These are phyloP conservation scores for Rhypophila decipiens DNA, from an alignment of 495 filamentous ascomycete species.

Conservation along the genomic window DNA sequence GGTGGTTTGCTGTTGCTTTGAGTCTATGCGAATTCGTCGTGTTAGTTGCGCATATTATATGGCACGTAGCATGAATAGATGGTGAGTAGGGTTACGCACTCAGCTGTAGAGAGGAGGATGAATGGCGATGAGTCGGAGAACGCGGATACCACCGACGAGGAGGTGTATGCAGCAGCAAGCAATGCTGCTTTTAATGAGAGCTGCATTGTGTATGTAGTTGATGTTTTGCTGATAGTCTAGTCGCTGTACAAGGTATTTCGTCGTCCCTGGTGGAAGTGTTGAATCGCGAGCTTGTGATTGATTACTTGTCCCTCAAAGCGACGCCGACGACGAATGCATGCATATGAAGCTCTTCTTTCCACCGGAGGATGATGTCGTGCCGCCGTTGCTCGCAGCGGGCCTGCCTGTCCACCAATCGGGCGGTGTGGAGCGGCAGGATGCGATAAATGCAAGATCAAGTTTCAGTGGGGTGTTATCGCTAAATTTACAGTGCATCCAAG, in stretches of 20 bases:
- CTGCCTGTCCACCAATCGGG: neutral
- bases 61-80: neutral
- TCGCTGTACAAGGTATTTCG: too few relatives aligned
- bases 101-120: constrained; percentile 70
- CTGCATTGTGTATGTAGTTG: too few relatives aligned
- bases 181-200: constrained; percentile 53
- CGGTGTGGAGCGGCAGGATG: neutral
- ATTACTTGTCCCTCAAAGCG: too few relatives aligned
- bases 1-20: neutral
- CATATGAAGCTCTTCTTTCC: too few relatives aligned
- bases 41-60: too few relatives aligned
- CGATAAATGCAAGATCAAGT: neutral
- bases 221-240: too few relatives aligned
- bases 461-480: constrained; percentile 1
- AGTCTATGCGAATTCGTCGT: too few relatives aligned
- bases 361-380: too few relatives aligned
- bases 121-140: constrained; percentile 85
- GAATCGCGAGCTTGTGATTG: too few relatives aligned
- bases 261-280: too few relatives aligned
- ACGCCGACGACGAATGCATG: too few relatives aligned
- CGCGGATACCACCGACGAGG: constrained; percentile 57
- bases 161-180: constrained; percentile 56
- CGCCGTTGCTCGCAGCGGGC: neutral
- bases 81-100: constrained; percentile 46
- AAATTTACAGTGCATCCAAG: constrained; percentile 25